phyloP scores from a whole-genome alignment of 805 yeast species.

The Yarrowia sp. region DNA sequence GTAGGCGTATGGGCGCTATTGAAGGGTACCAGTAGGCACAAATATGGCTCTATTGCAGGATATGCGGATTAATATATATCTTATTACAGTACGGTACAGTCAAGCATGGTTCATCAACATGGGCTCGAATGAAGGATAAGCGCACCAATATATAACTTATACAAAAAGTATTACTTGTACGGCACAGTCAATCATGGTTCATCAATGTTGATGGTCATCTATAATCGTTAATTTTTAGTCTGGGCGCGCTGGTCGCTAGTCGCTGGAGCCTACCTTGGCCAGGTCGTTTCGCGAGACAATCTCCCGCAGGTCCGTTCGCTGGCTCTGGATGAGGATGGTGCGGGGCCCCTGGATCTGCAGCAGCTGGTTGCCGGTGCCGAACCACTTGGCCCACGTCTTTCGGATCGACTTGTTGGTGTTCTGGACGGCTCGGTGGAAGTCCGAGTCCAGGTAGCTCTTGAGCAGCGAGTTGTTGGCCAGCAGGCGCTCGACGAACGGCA shows the following conservation, averaged over 20 bases:
- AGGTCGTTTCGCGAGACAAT: constrained; percentile 12
- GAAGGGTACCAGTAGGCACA: too few species aligned
- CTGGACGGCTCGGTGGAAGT: constrained; percentile 18
- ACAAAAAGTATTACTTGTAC: background rate
- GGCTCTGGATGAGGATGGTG: constrained; percentile 25
- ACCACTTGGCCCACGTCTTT: constrained; percentile 26
- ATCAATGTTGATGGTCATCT: constrained; percentile 12
- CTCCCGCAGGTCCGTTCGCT: constrained; percentile 15
- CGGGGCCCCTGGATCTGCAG: constrained; percentile 25
- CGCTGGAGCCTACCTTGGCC: constrained; percentile 10
- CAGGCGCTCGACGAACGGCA: constrained; percentile 22
- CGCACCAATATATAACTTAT: too few species aligned
- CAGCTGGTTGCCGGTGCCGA: constrained; percentile 18
- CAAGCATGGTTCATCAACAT: too few species aligned
- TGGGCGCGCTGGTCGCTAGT: background rate
- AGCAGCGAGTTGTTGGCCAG: constrained; percentile 12
- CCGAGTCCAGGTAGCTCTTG: constrained; percentile 23
- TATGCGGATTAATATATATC: background rate
- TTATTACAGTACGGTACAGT: background rate
- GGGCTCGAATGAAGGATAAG: too few species aligned
- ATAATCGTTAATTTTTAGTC: constrained; percentile 22
- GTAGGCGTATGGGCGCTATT: too few species aligned
- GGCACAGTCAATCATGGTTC: background rate
- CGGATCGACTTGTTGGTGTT: constrained; percentile 6
- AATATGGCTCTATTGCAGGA: too few species aligned